Conservation (phyloP, 2,329 filamentous ascomycete genomes). For the Claviceps quebecensis region DNA sequence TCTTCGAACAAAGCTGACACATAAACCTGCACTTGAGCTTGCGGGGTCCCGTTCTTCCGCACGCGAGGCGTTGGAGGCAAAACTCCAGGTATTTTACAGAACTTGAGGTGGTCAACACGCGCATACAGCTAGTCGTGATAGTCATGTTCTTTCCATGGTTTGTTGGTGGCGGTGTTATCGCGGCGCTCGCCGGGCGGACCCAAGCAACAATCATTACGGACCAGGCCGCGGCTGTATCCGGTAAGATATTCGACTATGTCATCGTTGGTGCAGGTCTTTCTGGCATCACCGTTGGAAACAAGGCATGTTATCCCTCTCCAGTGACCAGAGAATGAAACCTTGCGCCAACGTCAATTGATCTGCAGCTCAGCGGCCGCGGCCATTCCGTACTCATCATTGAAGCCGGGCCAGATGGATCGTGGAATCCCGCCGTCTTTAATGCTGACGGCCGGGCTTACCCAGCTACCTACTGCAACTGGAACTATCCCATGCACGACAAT, state of each 20-base stretch:
- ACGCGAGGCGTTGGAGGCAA: no score
- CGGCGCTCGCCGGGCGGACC: background rate
- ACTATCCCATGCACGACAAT: constrained; percentile 10
- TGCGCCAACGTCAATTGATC: background rate
- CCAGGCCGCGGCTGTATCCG: constrained; percentile 3
- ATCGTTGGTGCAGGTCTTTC: constrained; percentile 25
- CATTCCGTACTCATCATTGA: constrained; percentile 12
- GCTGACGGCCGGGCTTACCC: constrained; percentile 8
- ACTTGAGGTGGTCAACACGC: background rate
- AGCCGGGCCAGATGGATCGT: constrained; percentile 11
- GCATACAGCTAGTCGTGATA: background rate
- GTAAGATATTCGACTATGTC: constrained; percentile 16
- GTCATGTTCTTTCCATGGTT: background rate
- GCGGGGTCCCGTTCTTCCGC: no score
- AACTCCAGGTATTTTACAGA: no score
- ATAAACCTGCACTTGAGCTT: no score
- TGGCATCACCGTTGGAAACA: constrained; percentile 16
- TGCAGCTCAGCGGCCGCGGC: constrained; percentile 10
- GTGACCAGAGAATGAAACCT: no score
- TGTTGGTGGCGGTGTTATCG: no score
- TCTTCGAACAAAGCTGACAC: no score
- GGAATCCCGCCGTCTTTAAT: constrained; percentile 10
- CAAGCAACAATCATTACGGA: constrained; percentile 10
- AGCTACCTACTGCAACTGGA: constrained; percentile 10
- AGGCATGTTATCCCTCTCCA: constrained; percentile 2